Percentiles rank a stretch among this genome's conserved stretches.
These are phyloP conservation scores for Ramaria sp. DNA, from an alignment of 768 basidiomycete genomes.

Conservation along the genomic window DNA sequence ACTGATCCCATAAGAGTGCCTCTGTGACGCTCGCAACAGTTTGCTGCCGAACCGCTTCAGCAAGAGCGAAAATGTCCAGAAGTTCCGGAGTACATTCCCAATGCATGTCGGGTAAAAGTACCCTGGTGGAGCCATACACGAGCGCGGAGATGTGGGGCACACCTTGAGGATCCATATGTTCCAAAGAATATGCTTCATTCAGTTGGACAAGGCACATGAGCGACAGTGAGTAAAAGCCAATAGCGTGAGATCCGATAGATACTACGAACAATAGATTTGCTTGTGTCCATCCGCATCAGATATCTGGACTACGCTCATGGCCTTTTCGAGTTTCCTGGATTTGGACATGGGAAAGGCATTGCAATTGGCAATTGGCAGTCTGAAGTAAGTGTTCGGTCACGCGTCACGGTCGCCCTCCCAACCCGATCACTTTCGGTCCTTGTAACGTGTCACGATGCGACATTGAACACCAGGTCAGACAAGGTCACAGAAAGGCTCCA, in stretches of 20 bases:
- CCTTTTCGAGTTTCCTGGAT: neutral
- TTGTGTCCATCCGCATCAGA: neutral
- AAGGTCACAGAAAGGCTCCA: too few relatives aligned
- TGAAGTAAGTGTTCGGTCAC: too few relatives aligned
- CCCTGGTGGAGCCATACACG: neutral
- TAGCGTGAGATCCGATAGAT: neutral
- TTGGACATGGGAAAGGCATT: neutral
- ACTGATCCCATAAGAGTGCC: slow-evolving; percentile 3
- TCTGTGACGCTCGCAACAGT: neutral
- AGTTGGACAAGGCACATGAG: neutral
- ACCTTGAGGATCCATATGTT: neutral
- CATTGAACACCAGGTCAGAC: too few relatives aligned
- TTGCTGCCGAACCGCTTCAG: neutral
- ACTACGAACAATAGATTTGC: neutral
- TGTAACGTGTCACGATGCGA: too few relatives aligned
- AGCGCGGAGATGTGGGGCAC: neutral
- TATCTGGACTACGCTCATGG: neutral
- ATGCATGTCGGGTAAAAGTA: neutral
- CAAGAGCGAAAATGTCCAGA: neutral
- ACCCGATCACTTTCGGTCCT: too few relatives aligned
- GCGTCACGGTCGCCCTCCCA: too few relatives aligned
- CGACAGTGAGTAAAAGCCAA: neutral
- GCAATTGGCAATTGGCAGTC: too few relatives aligned
- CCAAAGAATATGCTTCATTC: neutral
- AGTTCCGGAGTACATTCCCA: slow-evolving; percentile 6